Base-by-base conservation (phyloP, 1,284 basidiomycete species). In the Apiotrichum siamense region DNA sequence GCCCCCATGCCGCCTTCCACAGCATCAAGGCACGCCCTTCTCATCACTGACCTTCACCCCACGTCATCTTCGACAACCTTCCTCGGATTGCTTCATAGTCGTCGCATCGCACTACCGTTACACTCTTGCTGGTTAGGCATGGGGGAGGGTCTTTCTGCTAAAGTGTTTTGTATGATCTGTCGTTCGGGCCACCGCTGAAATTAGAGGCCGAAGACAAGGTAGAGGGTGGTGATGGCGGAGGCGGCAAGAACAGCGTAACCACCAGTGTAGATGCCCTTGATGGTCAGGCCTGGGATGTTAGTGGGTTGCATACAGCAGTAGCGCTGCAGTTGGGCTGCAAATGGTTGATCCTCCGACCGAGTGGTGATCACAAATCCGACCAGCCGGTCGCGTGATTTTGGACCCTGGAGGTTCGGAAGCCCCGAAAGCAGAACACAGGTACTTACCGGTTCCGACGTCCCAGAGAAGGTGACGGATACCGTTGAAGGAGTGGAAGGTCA, bases 391-490 rank as follows among this genome's bases (percentile, higher is more conserved):
- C n/a, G n/a, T n/a, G n/a, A n/a, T n/a, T n/a, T n/a, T n/a, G n/a
- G n/a, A n/a, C n/a, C n/a, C n/a, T n/a, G n/a, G n/a, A n/a, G n/a
- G n/a, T n/a, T n/a, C n/a, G n/a, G n/a, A n/a, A n/a, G n/a, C n/a
- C n/a, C 15, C 15, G 29, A 31, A 31, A 9, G 29, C 29, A 31
- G 29, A 31, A 31, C 9, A 31, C 5, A 1, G 40, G 17, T 21
- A 80, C 92, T 71, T 65, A 96, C 93, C 85, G 79, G 86, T 87
- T 52, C 86, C 86, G 67, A 80, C 76, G 75, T 98, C 94, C 94
- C 96, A 98, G 24, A 77, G 75, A 65, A 98, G 77, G 79, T 98
- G 94, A 45, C 94, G 82, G 46, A 97, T 57, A 6, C 94, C 94
- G 75, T 97, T 97, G 72, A 83, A 81, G 7, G 82, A 81, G 77